Evolutionary conservation across 192 early-diverging fungal species (phyloP).

Genomic region (Coemansia sp.): DNA sequence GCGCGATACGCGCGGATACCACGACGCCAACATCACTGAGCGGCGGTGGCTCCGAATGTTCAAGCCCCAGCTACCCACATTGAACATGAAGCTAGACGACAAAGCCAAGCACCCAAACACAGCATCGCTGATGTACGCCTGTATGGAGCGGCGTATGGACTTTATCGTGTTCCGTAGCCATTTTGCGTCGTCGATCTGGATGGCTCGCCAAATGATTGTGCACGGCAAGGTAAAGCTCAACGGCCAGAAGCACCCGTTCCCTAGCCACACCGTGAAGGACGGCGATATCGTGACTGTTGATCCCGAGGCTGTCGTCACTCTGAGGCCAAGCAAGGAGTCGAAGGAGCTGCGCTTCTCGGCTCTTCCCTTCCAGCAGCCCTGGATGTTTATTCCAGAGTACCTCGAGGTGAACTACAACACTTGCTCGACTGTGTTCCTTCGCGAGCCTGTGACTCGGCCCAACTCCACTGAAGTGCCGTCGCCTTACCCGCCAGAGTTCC

Average conservation of each 20-base stretch:
- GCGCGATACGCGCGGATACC: conserved; percentile 90
- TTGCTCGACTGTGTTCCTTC: conserved; percentile 86
- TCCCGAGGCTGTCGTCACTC: conserved; percentile 69
- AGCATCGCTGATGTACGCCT: conserved; percentile 80
- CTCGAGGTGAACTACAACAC: conserved; percentile 97
- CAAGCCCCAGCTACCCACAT: conserved; percentile 71
- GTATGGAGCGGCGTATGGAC: conserved; percentile 91
- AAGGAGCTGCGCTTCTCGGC: conserved; percentile 67
- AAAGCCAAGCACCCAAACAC: conserved; percentile 64
- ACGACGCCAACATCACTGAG: conserved; percentile 90
- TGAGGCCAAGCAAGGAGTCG: conserved; percentile 59
- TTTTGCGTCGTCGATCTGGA: conserved; percentile 85
- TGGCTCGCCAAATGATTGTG: conserved; percentile 80
- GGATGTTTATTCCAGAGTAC: conserved; percentile 96
- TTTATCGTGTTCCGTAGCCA: conserved; percentile 92
- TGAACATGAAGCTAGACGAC: conserved; percentile 56
- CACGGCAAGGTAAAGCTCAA: conserved; percentile 93
- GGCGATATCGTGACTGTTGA: conserved; percentile 89
- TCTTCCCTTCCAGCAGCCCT: conserved; percentile 83
- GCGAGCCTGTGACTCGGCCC: conserved; percentile 86
- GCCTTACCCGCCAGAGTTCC: conserved; percentile 88
- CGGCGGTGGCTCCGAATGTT: conserved; percentile 78
- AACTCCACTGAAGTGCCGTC: conserved; percentile 89
- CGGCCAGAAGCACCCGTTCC: conserved; percentile 76
- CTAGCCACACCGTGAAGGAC: conserved; percentile 79